Base-by-base conservation (phyloP, 495 filamentous ascomycete genomes). In the Talaromyces liani region DNA sequence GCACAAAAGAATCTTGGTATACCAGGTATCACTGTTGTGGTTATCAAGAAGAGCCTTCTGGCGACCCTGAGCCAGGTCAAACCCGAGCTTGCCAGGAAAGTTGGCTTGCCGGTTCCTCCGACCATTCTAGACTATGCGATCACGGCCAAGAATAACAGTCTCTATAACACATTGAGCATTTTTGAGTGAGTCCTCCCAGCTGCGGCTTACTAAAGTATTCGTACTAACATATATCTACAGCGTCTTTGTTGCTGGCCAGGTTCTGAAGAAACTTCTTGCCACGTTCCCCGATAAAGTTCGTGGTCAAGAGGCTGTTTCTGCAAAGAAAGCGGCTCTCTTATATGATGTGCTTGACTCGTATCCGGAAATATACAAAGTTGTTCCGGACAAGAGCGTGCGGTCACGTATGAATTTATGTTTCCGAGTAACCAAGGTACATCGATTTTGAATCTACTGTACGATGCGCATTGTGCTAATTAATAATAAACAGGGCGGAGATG, bases 101-200 rank as follows among this genome's bases (percentile, higher is more conserved):
- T 96, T n/a, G 86, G 85, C 10, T 79, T 96, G 22, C 89, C 90
- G 14, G 84, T 92, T 41, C 87, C 88, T 2, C 88, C 88, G 1
- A 82, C 91, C 7, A 84, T 97, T 45, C 77, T 97, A 49, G 85
- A 91, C 72, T 98, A 92, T 73, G 83, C 88, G 55, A 88, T 83
- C 0, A 85, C 90, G 41, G 88, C 90, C 20, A 92, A 92, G 80
- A 92, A 92, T 75, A 92, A 92, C 78, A 91, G 87, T 65, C 80
- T 98, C 60, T 96, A 97, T 78, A 97, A 97, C 78, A 98, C 93
- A 2, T 81, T 98, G 27, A 91, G 90, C 65, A 97, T 98, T 68
- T 96, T 97, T 74, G 91, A 91, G 78, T 85, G 70, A 60, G 80
- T 67, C n/a, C 29, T 31, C 56, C 27, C 2, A 1, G 6, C 20